phyloP scores from a whole-genome alignment of 441 rosid species.

The Populus hybrid region DNA sequence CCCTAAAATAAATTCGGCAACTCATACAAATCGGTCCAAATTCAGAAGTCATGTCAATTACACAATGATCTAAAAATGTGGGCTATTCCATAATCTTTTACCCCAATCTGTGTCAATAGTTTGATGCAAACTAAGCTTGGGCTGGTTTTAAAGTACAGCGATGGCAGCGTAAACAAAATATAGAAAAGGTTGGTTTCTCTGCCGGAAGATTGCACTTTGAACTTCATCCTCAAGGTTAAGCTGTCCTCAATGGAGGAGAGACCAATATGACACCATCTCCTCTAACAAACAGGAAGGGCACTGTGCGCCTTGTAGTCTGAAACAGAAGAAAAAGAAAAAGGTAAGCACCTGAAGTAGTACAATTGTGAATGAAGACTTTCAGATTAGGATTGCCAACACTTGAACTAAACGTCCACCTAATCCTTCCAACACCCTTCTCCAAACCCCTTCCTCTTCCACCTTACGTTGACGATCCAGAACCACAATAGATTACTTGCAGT shows the following conservation, averaged over 20 bases:
- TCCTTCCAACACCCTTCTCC: neutral
- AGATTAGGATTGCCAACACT: neutral
- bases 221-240: conserved; percentile 35
- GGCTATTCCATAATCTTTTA: conserved; percentile 9
- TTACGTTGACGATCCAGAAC: neutral
- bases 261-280: conserved; percentile 99
- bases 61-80: neutral
- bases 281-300: conserved; percentile 88
- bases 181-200: conserved; percentile 2
- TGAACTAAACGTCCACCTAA: neutral
- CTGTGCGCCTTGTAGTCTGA: conserved; percentile 88
- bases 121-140: conserved; percentile 10
- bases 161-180: neutral
- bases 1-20: neutral
- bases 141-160: conserved; percentile 3
- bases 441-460: neutral
- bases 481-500: neutral
- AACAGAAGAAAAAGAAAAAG: conserved; percentile 11
- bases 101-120: neutral
- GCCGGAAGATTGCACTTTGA: conserved; percentile 21
- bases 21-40: conserved; percentile 10
- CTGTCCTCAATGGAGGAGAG: conserved; percentile 89
- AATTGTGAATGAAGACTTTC: neutral
- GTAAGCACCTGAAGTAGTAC: neutral
- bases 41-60: neutral